Conservation (phyloP, 2,329 filamentous ascomycete species). For the Aspergillus sojae region DNA sequence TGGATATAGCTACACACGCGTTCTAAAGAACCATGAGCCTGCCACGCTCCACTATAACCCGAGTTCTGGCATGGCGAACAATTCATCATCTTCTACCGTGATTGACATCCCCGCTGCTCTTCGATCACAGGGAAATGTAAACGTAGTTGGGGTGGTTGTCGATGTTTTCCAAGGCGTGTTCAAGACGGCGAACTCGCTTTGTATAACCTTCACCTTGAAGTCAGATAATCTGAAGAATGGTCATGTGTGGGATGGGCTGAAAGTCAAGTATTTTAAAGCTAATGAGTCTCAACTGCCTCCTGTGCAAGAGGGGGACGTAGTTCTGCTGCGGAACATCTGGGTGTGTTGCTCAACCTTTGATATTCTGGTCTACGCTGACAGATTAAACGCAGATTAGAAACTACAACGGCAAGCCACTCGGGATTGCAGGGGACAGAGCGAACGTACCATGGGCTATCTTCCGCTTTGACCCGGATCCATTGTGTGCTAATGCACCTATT, state of each 20-base stretch:
- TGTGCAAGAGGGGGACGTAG: slow-evolving; percentile 61
- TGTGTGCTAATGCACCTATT: slow-evolving; percentile 22
- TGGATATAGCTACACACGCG: not conserved
- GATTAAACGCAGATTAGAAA: slow-evolving; percentile 20
- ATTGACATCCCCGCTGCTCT: slow-evolving; percentile 51
- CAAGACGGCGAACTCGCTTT: slow-evolving; percentile 59
- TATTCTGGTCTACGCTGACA: not conserved
- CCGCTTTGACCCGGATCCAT: slow-evolving; percentile 28
- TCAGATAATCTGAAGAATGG: slow-evolving; percentile 57
- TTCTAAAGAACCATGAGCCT: not conserved
- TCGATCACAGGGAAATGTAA: slow-evolving; percentile 45
- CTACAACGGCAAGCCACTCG: slow-evolving; percentile 25
- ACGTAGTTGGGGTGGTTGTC: slow-evolving; percentile 70
- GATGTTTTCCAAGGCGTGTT: slow-evolving; percentile 60
- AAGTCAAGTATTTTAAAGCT: slow-evolving; percentile 64
- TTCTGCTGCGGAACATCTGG: slow-evolving; percentile 63
- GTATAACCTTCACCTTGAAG: slow-evolving; percentile 62
- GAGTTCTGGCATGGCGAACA: not conserved
- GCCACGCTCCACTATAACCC: not conserved
- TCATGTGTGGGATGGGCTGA: slow-evolving; percentile 44
- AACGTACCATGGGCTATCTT: slow-evolving; percentile 40
- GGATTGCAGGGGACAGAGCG: slow-evolving; percentile 30
- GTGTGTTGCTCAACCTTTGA: slow-evolving; percentile 39
- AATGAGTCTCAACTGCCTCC: slow-evolving; percentile 47
- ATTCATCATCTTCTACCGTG: not conserved